Evolutionary conservation across 805 yeast species (phyloP).

Genomic region (Metschnikowia kofuensis): DNA sequence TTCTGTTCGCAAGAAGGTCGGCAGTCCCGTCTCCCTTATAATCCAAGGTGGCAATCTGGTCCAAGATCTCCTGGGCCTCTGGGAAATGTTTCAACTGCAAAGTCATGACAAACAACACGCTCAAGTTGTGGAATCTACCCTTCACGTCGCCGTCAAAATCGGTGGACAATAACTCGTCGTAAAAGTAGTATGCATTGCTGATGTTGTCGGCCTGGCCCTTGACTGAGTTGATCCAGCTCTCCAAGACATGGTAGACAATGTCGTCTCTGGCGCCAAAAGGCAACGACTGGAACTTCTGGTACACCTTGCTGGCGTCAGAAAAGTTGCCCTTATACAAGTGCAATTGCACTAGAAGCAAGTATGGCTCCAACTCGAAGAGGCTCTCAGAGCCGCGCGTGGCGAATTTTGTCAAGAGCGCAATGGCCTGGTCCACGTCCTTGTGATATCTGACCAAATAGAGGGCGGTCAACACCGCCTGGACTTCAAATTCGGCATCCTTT

Average conservation of each 20-base stretch:
- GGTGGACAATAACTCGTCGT: constrained; percentile 72
- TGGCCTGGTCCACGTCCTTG: constrained; percentile 38
- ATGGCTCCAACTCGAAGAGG: constrained; percentile 38
- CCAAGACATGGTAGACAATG: constrained; percentile 72
- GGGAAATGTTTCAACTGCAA: constrained; percentile 76
- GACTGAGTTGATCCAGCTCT: constrained; percentile 56
- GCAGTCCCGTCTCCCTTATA: constrained; percentile 25
- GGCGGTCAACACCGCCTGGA: constrained; percentile 41
- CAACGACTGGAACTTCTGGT: constrained; percentile 29
- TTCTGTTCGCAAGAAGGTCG: constrained; percentile 61
- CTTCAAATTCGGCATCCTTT: constrained; percentile 31
- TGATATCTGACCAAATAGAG: constrained; percentile 36
- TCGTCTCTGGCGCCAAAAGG: constrained; percentile 52
- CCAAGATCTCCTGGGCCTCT: constrained; percentile 67
- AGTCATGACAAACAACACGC: constrained; percentile 68
- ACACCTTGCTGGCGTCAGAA: constrained; percentile 31
- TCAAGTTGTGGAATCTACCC: constrained; percentile 39
- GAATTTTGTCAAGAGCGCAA: constrained; percentile 28
- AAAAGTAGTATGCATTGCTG: constrained; percentile 52
- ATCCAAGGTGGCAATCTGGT: constrained; percentile 44
- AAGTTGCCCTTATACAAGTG: constrained; percentile 37
- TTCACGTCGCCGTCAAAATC: constrained; percentile 37
- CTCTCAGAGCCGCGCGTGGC: constrained; percentile 18
- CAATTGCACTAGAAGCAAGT: constrained; percentile 39
- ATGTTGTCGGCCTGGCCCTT: constrained; percentile 43